Base-by-base conservation (phyloP, 768 basidiomycete species). In the Suillus alpinus region DNA sequence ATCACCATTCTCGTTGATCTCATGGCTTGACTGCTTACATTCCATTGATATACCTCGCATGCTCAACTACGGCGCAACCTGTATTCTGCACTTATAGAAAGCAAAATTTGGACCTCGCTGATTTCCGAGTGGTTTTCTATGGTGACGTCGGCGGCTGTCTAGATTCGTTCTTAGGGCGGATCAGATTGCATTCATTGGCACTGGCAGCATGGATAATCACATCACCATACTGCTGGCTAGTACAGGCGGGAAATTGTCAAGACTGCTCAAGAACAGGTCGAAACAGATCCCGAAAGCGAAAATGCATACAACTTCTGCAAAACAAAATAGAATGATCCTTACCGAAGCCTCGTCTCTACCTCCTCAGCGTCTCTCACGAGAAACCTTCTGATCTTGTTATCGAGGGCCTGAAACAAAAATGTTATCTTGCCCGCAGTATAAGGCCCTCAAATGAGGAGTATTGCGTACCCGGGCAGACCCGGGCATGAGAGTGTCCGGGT, bases 1-100 rank as follows among this genome's bases (percentile, higher is more conserved):
- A 83, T 94, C 60, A 95, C 92, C 20, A 95, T 96, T 68, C 79
- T 94, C 49, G 92, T 96, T 37, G 94, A 95, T 76, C 74, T 94
- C 50, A 81, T 83, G 81, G 81, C 83, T n/a, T 81, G 69, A 61
- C n/a, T 52, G 16, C 20, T 57, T 39, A 10, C 23, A 39, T 39
- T 39, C 10, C 16, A 26, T 39, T 39, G 37, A 55, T 55, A 55
- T 39, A 55, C 53, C 36, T 16, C 26, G 53, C 53, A 55, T 55
- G 12, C 16, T 53, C 14, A 53, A 37, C 14, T 53, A 55, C 23
- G 10, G 20, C 34, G 36, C 36, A 23, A 53, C 10, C 23, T 55
- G 53, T 55, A 55, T 39, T 39, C 8, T 23, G 13, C 31, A 32
- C 8, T 34, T 20, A 39, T 55, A 55, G 53, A 55, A 55, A 37